Conservation (phyloP, 225 moss, liverwort and hornwort genomes). For the Climacium dendroides region DNA sequence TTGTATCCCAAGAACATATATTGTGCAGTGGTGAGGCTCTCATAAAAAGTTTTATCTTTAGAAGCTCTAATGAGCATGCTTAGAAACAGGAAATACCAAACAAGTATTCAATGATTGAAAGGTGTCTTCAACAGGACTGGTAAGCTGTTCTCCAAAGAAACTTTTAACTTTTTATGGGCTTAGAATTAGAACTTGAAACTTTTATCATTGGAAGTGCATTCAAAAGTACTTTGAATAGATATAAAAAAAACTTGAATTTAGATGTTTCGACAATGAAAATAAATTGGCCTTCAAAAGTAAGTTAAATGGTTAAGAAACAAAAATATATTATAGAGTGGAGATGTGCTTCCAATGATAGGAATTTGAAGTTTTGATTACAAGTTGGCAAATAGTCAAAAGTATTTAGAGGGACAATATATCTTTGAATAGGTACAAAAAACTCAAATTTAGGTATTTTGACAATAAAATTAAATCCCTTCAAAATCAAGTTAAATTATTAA, state of each 20-base stretch:
- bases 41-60: neutral
- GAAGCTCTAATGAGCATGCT: neutral
- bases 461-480: neutral
- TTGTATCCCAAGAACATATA: neutral
- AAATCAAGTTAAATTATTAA: neutral
- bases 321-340: neutral
- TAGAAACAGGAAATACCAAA: neutral
- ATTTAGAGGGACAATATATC: neutral
- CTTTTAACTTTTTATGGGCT: neutral
- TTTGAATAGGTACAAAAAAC: neutral
- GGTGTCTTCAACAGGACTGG: neutral
- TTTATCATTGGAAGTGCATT: neutral
- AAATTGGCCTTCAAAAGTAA: neutral
- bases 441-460: neutral
- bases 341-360: neutral
- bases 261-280: neutral
- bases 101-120: neutral
- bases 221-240: neutral
- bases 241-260: neutral
- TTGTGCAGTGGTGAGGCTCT: neutral
- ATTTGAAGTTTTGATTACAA: neutral
- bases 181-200: too few species aligned
- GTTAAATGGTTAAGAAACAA: neutral
- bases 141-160: neutral
- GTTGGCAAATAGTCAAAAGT: rapidly evolving